A percentile compares a stretch with the other conserved stretches of the same genome.
Evolutionary conservation across 2,329 filamentous ascomycete species (phyloP).

Genomic region (Aspergillus novofumigatus): DNA sequence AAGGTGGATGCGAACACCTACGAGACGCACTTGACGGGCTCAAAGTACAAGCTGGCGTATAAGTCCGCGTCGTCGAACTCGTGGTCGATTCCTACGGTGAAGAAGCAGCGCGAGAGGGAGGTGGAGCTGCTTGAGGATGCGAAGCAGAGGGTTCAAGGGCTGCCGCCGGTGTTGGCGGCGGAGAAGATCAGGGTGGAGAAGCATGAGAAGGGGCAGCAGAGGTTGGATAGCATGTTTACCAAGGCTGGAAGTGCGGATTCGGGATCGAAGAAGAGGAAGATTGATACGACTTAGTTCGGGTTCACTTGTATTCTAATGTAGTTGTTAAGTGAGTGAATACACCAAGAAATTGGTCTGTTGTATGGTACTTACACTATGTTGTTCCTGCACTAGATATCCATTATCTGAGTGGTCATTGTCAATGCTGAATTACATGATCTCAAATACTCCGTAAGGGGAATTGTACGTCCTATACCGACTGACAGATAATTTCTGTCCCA

Average conservation of each 20-base stretch:
- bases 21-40: conserved; percentile 29
- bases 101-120: conserved; percentile 31
- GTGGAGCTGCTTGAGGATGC: conserved; percentile 32
- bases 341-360: background rate
- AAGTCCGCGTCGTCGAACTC: conserved; percentile 25
- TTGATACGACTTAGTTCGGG: background rate
- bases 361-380: background rate
- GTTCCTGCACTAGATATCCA: background rate
- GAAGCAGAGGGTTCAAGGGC: conserved; percentile 26
- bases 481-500: too few relatives aligned
- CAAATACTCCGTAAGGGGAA: too few relatives aligned
- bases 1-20: conserved; percentile 37
- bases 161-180: conserved; percentile 29
- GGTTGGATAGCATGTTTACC: conserved; percentile 27
- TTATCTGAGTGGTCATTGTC: too few relatives aligned
- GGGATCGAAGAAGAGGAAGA: conserved; percentile 17
- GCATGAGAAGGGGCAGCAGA: conserved; percentile 30
- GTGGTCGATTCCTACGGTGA: conserved; percentile 34
- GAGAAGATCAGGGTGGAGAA: conserved; percentile 31
- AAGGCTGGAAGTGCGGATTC: conserved; percentile 8
- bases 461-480: too few relatives aligned
- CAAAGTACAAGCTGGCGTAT: conserved; percentile 36
- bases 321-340: background rate
- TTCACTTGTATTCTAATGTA: background rate
- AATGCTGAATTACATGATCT: too few relatives aligned